Conservation (phyloP, 2,329 filamentous ascomycete species). For the Cladosporium sp. region DNA sequence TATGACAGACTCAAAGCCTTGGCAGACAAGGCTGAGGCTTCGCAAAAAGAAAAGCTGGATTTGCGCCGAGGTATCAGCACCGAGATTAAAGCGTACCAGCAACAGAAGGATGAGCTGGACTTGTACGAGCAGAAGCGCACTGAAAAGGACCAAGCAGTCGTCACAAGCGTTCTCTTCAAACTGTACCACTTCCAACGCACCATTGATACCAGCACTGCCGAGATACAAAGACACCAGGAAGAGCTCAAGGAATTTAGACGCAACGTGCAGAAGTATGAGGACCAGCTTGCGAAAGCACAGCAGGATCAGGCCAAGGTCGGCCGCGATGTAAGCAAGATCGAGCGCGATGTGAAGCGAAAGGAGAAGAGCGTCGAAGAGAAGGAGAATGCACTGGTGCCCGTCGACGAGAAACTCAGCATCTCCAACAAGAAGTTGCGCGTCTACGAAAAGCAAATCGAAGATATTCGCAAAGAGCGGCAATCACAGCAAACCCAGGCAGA, state of each 20-base stretch:
- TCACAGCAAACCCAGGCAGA: constrained; percentile 64
- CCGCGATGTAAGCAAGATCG: constrained; percentile 74
- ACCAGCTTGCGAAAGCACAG: constrained; percentile 73
- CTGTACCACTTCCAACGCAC: constrained; percentile 90
- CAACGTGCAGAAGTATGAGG: constrained; percentile 79
- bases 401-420: constrained; percentile 87
- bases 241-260: constrained; percentile 90
- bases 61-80: constrained; percentile 91
- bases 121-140: constrained; percentile 87
- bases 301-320: constrained; percentile 75
- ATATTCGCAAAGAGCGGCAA: constrained; percentile 72
- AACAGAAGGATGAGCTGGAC: constrained; percentile 93
- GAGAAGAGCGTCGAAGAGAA: constrained; percentile 84
- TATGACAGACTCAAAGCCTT: constrained; percentile 89
- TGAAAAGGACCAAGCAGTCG: constrained; percentile 84
- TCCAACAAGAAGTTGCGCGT: constrained; percentile 66
- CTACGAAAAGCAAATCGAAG: constrained; percentile 63
- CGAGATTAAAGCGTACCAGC: constrained; percentile 95
- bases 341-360: constrained; percentile 78
- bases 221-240: constrained; percentile 91
- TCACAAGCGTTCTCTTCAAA: constrained; percentile 94
- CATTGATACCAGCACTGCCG: constrained; percentile 84
- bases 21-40: constrained; percentile 80
- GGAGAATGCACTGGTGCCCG: constrained; percentile 78
- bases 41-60: constrained; percentile 82